Evolutionary conservation across 2,329 filamentous ascomycete species (phyloP), one percentile per base, ranked within the genome.

Genomic region (Mycocentrospora acerina): DNA sequence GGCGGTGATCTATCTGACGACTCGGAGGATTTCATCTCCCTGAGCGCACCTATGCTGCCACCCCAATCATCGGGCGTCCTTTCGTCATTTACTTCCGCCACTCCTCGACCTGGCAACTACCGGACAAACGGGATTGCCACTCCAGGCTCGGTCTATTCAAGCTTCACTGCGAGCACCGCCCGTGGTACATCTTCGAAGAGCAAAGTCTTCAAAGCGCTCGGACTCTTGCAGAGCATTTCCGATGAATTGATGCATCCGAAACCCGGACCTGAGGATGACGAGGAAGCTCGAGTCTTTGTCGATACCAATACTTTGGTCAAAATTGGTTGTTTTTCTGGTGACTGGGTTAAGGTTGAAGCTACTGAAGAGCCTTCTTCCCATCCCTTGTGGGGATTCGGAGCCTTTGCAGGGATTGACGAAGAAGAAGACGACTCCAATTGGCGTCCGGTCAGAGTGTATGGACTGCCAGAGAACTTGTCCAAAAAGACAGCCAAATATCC

Each of bases 301-400:
- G 90, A 96, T 55, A 85, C 94, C 7, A 84, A 81, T 40, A 88
- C 88, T 1, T 70, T 98, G 14, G 85, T 88, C 11, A 90, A 90
- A 53, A 85, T 98, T 37, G 90, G 91, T 12, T 97, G 91, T 66
- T 98, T 98, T 62, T 97, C 91, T 1, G 93, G 93, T 19, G 93
- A 98, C 61, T 98, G 93, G 93, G 89, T 95, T 9, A 83, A 86
- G 15, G 75, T 96, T 9, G 89, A 95, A 68, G 77, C 81, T 5
- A 79, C 87, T 0, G 79, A 86, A 50, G 88, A 90, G 60, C 86
- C 88, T 42, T 85, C 79, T 15, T 71, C 74, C 12, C 85, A 81
- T 63, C 86, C 76, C 13, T 80, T 81, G 0, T 86, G 83, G 71
- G 83, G 83, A 2, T 73, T 89, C 3, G 82, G 81, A 15, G 83